Percentiles rank a stretch among this genome's conserved stretches.
Evolutionary conservation across 2,329 filamentous ascomycete genomes (phyloP).

Genomic region (Epichloe bromicola): DNA sequence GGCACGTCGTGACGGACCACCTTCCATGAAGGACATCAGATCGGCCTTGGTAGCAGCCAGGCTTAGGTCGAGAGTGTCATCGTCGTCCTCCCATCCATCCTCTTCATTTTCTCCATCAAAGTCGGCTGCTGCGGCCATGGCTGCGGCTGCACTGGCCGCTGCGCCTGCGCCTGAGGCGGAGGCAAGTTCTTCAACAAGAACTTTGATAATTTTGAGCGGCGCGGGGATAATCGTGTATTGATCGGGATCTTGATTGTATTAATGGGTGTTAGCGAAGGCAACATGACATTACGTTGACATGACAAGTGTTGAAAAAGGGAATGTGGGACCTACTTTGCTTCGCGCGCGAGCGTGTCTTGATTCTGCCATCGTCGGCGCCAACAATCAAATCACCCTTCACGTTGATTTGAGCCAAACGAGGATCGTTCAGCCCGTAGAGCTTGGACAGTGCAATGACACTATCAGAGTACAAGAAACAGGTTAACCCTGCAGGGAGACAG

Average conservation of each 20-base stretch:
- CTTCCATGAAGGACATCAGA: constrained; percentile 64
- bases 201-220: constrained; percentile 89
- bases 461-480: constrained; percentile 16
- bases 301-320: too few relatives aligned
- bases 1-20: constrained; percentile 47
- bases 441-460: constrained; percentile 89
- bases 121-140: constrained; percentile 43
- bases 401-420: constrained; percentile 61
- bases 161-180: constrained; percentile 58
- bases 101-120: constrained; percentile 56
- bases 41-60: constrained; percentile 56
- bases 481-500: background rate
- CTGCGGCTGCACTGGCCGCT: constrained; percentile 48
- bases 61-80: constrained; percentile 63
- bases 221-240: constrained; percentile 79
- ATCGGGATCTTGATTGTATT: constrained; percentile 54
- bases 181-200: constrained; percentile 81
- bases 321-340: constrained; percentile 52
- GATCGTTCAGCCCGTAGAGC: constrained; percentile 75
- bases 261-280: background rate
- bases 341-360: constrained; percentile 87
- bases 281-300: background rate
- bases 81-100: constrained; percentile 82
- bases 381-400: constrained; percentile 90
- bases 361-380: constrained; percentile 57